A percentile compares a stretch with the other conserved stretches of the same genome.
Evolutionary conservation across 805 yeast genomes (phyloP).

Genomic region (Lipomyces starkeyi): DNA sequence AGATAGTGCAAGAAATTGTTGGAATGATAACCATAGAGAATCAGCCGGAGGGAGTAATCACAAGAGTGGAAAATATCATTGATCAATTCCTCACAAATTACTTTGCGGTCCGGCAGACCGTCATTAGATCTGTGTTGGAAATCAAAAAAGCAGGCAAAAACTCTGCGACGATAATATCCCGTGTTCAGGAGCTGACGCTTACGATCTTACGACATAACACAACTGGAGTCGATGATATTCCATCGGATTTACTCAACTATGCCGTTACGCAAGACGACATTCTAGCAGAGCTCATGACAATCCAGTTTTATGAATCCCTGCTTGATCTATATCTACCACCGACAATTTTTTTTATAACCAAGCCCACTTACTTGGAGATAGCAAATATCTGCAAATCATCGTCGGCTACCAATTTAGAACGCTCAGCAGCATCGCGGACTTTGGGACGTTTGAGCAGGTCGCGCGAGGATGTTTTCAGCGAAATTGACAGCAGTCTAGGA

Average conservation of each 20-base stretch:
- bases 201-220: slow-evolving; percentile 21
- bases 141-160: background rate
- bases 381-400: slow-evolving; percentile 15
- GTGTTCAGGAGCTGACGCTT: slow-evolving; percentile 24
- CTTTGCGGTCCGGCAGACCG: slow-evolving; percentile 5
- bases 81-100: slow-evolving; percentile 15
- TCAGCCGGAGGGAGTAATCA: slow-evolving; percentile 24
- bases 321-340: slow-evolving; percentile 30
- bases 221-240: slow-evolving; percentile 26
- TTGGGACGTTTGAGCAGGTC: slow-evolving; percentile 24
- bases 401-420: slow-evolving; percentile 15
- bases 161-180: slow-evolving; percentile 22
- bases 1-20: slow-evolving; percentile 11
- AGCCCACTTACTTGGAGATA: slow-evolving; percentile 22
- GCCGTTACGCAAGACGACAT: slow-evolving; percentile 22
- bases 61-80: slow-evolving; percentile 26
- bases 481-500: slow-evolving; percentile 12
- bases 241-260: slow-evolving; percentile 17
- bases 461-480: slow-evolving; percentile 19
- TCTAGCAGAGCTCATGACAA: slow-evolving; percentile 22
- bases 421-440: slow-evolving; percentile 27
- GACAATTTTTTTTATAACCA: slow-evolving; percentile 13
- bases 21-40: slow-evolving; percentile 19
- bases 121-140: slow-evolving; percentile 1
- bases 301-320: slow-evolving; percentile 33